Conservation (phyloP, 805 yeast species). For the Metschnikowia continentalis region DNA sequence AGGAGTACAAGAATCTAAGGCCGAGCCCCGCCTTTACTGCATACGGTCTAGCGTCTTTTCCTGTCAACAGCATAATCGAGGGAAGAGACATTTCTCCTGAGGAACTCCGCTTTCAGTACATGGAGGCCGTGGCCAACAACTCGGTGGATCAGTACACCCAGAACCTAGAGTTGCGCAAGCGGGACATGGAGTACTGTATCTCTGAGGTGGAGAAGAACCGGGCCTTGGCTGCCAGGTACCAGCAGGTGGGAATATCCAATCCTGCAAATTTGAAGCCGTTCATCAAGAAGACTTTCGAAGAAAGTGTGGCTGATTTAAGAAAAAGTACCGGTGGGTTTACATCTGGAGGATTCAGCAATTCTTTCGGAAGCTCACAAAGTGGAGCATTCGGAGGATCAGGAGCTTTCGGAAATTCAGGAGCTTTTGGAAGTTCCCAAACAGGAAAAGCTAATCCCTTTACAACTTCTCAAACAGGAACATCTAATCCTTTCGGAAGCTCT, state of each 20-base stretch:
- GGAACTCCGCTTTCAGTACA: constrained; percentile 46
- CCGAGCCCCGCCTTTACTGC: constrained; percentile 37
- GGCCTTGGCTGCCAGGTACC: constrained; percentile 51
- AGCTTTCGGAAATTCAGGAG: background rate
- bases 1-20: constrained; percentile 22
- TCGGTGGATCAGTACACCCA: constrained; percentile 36
- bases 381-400: constrained; percentile 9
- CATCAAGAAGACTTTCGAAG: constrained; percentile 25
- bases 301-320: constrained; percentile 22
- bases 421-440: constrained; percentile 9
- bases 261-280: constrained; percentile 21
- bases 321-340: background rate
- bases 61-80: constrained; percentile 44
- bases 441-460: constrained; percentile 6
- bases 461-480: background rate
- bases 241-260: constrained; percentile 31
- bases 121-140: constrained; percentile 38
- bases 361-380: constrained; percentile 8
- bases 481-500: constrained; percentile 1
- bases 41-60: constrained; percentile 48
- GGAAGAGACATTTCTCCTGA: constrained; percentile 54
- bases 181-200: constrained; percentile 20
- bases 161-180: constrained; percentile 28
- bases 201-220: constrained; percentile 36
- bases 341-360: background rate